These are phyloP conservation scores for Lachnellula cervina DNA, from an alignment of 2,329 filamentous ascomycete species.

Conservation along the genomic window DNA sequence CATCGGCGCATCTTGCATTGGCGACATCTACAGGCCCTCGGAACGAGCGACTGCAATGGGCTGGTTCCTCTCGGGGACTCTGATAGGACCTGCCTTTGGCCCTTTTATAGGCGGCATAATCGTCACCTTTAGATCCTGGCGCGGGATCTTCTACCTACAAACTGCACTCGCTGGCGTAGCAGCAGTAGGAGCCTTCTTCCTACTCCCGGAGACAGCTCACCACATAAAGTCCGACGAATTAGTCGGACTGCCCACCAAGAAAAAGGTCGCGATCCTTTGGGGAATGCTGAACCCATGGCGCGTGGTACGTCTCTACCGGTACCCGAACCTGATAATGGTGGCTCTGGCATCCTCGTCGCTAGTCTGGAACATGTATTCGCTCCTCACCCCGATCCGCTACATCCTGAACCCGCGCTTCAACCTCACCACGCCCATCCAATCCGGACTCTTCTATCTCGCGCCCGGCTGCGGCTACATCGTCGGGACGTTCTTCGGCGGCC, in stretches of 20 bases:
- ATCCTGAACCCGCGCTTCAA: conserved; percentile 70
- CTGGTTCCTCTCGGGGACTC: conserved; percentile 67
- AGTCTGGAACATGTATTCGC: conserved; percentile 71
- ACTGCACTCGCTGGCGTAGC: conserved; percentile 60
- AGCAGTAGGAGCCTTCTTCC: conserved; percentile 54
- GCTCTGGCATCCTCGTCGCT: conserved; percentile 57
- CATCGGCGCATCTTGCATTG: conserved; percentile 65
- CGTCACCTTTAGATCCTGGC: conserved; percentile 68
- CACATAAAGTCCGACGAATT: conserved; percentile 59
- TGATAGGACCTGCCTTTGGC: conserved; percentile 67
- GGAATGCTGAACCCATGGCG: conserved; percentile 63
- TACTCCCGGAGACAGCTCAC: conserved; percentile 70
- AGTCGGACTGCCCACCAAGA: conserved; percentile 43
- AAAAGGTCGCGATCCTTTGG: conserved; percentile 52
- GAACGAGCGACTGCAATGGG: conserved; percentile 68
- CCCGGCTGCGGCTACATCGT: conserved; percentile 66
- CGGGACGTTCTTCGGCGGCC: conserved; percentile 67
- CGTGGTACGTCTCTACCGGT: conserved; percentile 58
- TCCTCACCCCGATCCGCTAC: conserved; percentile 66
- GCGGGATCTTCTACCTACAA: conserved; percentile 74
- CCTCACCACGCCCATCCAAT: conserved; percentile 60
- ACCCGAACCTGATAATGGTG: conserved; percentile 62
- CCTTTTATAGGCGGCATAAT: conserved; percentile 71
- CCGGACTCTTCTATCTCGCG: conserved; percentile 69
- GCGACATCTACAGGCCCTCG: conserved; percentile 60